Evolutionary conservation across 1,139 yeast genomes (phyloP).

Genomic region (Zygoascus hellenicus): DNA sequence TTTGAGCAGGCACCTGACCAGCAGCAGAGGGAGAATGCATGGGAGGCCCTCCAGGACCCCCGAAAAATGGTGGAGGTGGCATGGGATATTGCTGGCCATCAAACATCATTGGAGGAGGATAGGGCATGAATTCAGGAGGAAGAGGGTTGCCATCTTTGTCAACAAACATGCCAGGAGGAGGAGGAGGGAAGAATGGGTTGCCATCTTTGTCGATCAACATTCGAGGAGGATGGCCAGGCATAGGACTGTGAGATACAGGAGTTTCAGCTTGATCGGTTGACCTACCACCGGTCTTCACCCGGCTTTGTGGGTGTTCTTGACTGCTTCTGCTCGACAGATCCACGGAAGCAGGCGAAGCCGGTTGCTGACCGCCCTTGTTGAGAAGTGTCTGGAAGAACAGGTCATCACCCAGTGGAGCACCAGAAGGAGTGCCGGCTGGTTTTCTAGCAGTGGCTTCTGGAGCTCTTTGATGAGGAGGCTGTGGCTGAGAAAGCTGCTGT

Average conservation of each 20-base stretch:
- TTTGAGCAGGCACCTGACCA: conserved; percentile 5
- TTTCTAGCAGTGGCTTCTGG: conserved; percentile 1
- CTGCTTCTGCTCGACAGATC: not conserved
- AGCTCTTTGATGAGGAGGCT: not conserved
- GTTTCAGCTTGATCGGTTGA: conserved; percentile 11
- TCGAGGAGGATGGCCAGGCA: conserved; percentile 2
- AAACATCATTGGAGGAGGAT: conserved; percentile 16
- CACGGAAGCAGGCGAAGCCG: conserved; percentile 4
- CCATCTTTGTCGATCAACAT: conserved; percentile 6
- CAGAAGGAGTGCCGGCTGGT: not conserved
- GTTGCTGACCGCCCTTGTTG: conserved; percentile 19
- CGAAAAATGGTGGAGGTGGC: conserved; percentile 18
- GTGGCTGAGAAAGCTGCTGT: conserved; percentile 7
- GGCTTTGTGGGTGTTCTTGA: conserved; percentile 10
- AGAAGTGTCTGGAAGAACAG: conserved; percentile 28
- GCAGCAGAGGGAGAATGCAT: conserved; percentile 17
- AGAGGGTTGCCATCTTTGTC: conserved; percentile 18
- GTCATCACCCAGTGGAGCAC: conserved; percentile 21
- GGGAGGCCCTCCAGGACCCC: conserved; percentile 8
- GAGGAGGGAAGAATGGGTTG: conserved; percentile 13
- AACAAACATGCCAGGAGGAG: conserved; percentile 23
- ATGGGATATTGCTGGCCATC: conserved; percentile 10
- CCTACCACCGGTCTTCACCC: conserved; percentile 8
- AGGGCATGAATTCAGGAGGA: conserved; percentile 13
- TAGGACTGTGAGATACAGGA: not conserved